Conservation (phyloP, 129 eudicot genomes). For the Chrysanthemum makinoi region DNA sequence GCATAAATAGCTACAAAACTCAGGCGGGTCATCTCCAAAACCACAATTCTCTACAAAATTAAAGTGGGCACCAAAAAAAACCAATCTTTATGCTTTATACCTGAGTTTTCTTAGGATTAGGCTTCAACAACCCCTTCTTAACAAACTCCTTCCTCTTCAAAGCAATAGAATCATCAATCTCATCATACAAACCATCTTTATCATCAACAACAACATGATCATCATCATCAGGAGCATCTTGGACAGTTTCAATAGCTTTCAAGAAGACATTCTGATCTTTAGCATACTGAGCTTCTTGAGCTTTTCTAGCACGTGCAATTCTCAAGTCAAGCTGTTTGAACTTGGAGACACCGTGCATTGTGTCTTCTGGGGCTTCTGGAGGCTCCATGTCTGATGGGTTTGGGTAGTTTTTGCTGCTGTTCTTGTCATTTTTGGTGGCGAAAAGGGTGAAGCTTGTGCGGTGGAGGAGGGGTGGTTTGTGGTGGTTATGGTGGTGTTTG, state of each 20-base stretch:
- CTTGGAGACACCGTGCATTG: constrained; percentile 81
- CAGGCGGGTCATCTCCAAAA: not conserved
- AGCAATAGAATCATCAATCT: constrained; percentile 83
- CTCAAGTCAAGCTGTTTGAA: constrained; percentile 81
- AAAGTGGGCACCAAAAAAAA: constrained; percentile 1
- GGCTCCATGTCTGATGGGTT: constrained; percentile 81
- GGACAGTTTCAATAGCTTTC: constrained; percentile 63
- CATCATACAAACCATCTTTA: constrained; percentile 69
- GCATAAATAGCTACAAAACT: not conserved
- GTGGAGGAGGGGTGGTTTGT: constrained; percentile 23
- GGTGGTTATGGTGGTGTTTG: constrained; percentile 19
- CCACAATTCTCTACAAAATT: not conserved
- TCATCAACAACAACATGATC: constrained; percentile 19
- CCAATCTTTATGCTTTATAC: constrained; percentile 6
- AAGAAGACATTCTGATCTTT: constrained; percentile 65
- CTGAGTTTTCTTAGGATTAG: constrained; percentile 52
- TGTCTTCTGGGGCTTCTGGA: constrained; percentile 93
- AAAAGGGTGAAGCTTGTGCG: constrained; percentile 35
- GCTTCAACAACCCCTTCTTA: constrained; percentile 70
- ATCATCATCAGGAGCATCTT: constrained; percentile 67
- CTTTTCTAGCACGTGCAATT: constrained; percentile 68
- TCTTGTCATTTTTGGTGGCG: constrained; percentile 59
- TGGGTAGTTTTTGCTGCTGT: constrained; percentile 70
- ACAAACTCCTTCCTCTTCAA: constrained; percentile 84
- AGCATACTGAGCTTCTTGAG: constrained; percentile 55